Evolutionary conservation across 1,139 yeast species (phyloP).

Genomic region (Debaryomycetaceae sp.): DNA sequence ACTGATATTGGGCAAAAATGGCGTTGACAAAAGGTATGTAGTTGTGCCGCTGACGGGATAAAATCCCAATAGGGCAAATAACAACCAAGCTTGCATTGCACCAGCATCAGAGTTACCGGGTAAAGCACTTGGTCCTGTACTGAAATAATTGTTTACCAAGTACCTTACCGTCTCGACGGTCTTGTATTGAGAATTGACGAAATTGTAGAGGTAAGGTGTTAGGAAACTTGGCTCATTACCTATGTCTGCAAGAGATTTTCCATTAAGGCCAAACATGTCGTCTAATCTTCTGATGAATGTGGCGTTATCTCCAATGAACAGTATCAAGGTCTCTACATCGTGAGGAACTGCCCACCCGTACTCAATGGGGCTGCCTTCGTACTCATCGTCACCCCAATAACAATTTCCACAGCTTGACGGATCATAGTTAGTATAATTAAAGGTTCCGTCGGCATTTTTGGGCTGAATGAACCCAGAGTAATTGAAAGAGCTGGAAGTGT

Average conservation of each 20-base stretch:
- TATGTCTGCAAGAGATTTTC: slow-evolving; percentile 24
- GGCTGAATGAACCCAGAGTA: slow-evolving; percentile 36
- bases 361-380: slow-evolving; percentile 28
- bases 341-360: slow-evolving; percentile 34
- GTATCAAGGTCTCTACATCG: slow-evolving; percentile 27
- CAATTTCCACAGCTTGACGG: slow-evolving; percentile 30
- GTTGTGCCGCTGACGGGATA: slow-evolving; percentile 39
- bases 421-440: slow-evolving; percentile 20
- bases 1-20: slow-evolving; percentile 23
- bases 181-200: slow-evolving; percentile 23
- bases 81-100: slow-evolving; percentile 39
- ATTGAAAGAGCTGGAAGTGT: slow-evolving; percentile 13
- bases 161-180: slow-evolving; percentile 31
- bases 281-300: slow-evolving; percentile 27
- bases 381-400: slow-evolving; percentile 29
- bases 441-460: slow-evolving; percentile 25
- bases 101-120: slow-evolving; percentile 43
- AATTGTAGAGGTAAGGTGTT: slow-evolving; percentile 31
- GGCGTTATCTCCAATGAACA: slow-evolving; percentile 24
- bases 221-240: slow-evolving; percentile 36
- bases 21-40: slow-evolving; percentile 31
- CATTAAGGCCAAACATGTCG: slow-evolving; percentile 32
- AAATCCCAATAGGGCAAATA: slow-evolving; percentile 32
- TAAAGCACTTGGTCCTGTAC: slow-evolving; percentile 21
- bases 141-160: slow-evolving; percentile 26